Evolutionary conservation across 495 filamentous ascomycete species (phyloP).

Genomic region (Recurvomyces mirabilis): DNA sequence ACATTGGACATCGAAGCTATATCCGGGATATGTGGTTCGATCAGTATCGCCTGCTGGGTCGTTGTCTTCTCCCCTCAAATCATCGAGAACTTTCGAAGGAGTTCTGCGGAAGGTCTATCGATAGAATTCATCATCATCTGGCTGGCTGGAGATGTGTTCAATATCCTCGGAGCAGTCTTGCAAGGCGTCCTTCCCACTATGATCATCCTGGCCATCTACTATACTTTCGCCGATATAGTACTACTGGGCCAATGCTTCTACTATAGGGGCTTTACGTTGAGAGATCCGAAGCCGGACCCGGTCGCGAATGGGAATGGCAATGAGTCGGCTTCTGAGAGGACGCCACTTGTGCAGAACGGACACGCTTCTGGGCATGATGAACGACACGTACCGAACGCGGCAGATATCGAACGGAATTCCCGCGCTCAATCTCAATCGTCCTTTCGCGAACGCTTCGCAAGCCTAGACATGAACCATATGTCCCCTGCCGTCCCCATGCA

Average conservation of each 20-base stretch:
- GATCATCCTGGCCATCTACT: slow-evolving; percentile 90
- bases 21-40: slow-evolving; percentile 82
- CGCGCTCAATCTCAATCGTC: slow-evolving; percentile 22
- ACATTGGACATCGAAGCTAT: slow-evolving; percentile 75
- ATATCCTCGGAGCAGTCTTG: slow-evolving; percentile 83
- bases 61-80: slow-evolving; percentile 97
- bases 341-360: slow-evolving; percentile 23
- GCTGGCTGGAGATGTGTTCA: slow-evolving; percentile 91
- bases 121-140: slow-evolving; percentile 83
- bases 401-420: slow-evolving; percentile 14
- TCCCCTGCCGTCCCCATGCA: slow-evolving; percentile 42
- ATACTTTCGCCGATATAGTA: slow-evolving; percentile 86
- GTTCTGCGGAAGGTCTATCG: slow-evolving; percentile 79
- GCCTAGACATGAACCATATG: slow-evolving; percentile 49
- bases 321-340: slow-evolving; percentile 13
- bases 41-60: slow-evolving; percentile 95
- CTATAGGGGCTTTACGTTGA: slow-evolving; percentile 72
- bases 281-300: slow-evolving; percentile 31
- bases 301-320: not conserved
- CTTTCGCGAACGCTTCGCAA: slow-evolving; percentile 35
- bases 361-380: slow-evolving; percentile 8
- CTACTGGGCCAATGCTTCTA: slow-evolving; percentile 84
- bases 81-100: slow-evolving; percentile 80
- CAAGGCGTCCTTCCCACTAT: slow-evolving; percentile 94
- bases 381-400: slow-evolving; percentile 1